phyloP scores from a whole-genome alignment of 768 basidiomycete species.

The Hericium alpestre region DNA sequence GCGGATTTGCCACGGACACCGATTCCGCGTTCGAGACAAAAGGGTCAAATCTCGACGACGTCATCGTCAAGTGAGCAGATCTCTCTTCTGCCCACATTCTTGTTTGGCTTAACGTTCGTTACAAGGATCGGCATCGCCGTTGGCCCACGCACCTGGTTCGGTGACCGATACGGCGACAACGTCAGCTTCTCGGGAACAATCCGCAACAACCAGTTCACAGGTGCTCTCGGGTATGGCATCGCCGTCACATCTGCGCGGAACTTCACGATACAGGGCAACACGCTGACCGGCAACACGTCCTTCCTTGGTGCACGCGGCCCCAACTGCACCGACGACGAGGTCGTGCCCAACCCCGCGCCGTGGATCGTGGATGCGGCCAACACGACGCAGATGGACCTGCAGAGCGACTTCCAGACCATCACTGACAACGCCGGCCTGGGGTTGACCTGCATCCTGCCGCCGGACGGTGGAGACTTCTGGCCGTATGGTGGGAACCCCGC shows the following conservation, averaged over 20 bases:
- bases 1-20: conserved; percentile 52
- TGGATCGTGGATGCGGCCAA: conserved; percentile 46
- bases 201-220: conserved; percentile 44
- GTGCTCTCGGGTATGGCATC: conserved; percentile 67
- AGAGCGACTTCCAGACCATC: conserved; percentile 42
- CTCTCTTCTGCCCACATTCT: background rate
- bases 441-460: conserved; percentile 59
- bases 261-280: conserved; percentile 58
- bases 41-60: conserved; percentile 48
- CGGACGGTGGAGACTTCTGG: conserved; percentile 61
- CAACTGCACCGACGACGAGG: conserved; percentile 44
- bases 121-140: conserved; percentile 70
- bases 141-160: conserved; percentile 72
- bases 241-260: conserved; percentile 52
- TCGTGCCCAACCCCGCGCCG: conserved; percentile 42
- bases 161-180: conserved; percentile 42
- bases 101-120: background rate
- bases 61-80: conserved; percentile 56
- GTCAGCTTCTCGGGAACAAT: conserved; percentile 45
- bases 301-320: conserved; percentile 64
- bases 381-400: conserved; percentile 31
- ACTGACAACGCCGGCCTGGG: conserved; percentile 37
- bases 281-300: conserved; percentile 55
- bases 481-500: conserved; percentile 49
- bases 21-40: conserved; percentile 29